Evolutionary conservation across 148 eudicot species (phyloP).

Genomic region (Drosera capensis): DNA sequence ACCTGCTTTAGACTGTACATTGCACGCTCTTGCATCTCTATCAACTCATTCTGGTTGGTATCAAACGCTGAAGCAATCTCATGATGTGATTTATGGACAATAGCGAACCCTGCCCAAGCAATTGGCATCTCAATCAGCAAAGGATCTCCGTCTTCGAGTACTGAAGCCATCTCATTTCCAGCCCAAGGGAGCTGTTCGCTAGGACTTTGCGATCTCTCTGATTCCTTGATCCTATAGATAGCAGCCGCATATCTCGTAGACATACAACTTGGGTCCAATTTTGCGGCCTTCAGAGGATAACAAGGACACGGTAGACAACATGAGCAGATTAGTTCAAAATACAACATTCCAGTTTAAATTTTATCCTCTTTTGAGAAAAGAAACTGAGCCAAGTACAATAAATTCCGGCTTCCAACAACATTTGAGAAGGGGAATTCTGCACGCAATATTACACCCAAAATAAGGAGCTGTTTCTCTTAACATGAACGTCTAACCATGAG

Average conservation of each 20-base stretch:
- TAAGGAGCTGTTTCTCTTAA: too few species aligned
- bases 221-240: conserved; percentile 76
- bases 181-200: conserved; percentile 86
- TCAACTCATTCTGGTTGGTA: conserved; percentile 47
- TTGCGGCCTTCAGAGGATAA: conserved; percentile 57
- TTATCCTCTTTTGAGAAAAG: too few species aligned
- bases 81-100: conserved; percentile 87
- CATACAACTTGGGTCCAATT: conserved; percentile 90
- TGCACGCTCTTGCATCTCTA: conserved; percentile 71
- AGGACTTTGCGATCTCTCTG: conserved; percentile 85
- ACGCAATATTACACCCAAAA: too few species aligned
- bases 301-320: not conserved
- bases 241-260: conserved; percentile 84
- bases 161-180: conserved; percentile 94
- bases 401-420: too few species aligned
- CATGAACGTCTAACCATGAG: too few species aligned
- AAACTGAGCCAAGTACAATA: too few species aligned
- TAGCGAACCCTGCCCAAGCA: conserved; percentile 95
- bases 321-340: too few species aligned
- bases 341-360: too few species aligned
- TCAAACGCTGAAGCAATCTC: conserved; percentile 89
- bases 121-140: conserved; percentile 47
- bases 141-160: conserved; percentile 81
- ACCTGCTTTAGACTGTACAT: conserved; percentile 76
- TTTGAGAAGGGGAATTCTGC: too few species aligned